These are phyloP conservation scores for Maudiozyma turicensis DNA, from an alignment of 805 yeast genomes.

Conservation along the genomic window DNA sequence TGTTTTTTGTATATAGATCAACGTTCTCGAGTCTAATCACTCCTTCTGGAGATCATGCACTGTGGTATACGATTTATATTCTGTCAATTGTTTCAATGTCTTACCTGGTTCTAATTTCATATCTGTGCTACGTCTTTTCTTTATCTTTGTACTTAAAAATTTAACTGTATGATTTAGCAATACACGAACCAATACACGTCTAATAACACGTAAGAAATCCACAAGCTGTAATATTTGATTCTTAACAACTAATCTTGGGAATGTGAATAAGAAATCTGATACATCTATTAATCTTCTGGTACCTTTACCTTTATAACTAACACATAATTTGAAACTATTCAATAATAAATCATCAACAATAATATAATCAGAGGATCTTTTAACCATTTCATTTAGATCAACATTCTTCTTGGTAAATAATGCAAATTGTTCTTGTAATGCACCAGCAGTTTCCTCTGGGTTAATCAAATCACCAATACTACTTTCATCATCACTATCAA, in stretches of 20 bases:
- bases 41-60: constrained; percentile 6
- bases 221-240: constrained; percentile 64
- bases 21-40: background rate
- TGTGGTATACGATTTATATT: constrained; percentile 9
- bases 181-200: constrained; percentile 51
- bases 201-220: constrained; percentile 55
- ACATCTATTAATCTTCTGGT: constrained; percentile 63
- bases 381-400: constrained; percentile 55
- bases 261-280: constrained; percentile 53
- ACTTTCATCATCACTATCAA: background rate
- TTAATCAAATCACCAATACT: constrained; percentile 6
- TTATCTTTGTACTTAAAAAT: constrained; percentile 66
- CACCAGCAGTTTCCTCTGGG: constrained; percentile 1
- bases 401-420: constrained; percentile 13
- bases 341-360: constrained; percentile 53
- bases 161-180: constrained; percentile 62
- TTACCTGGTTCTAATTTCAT: background rate
- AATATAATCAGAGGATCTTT: constrained; percentile 62
- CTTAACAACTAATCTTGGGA: constrained; percentile 51
- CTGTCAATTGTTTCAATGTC: constrained; percentile 7
- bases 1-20: background rate
- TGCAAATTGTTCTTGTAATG: constrained; percentile 7
- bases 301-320: constrained; percentile 73
- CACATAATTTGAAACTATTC: constrained; percentile 42
- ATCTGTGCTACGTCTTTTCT: constrained; percentile 11